These are phyloP conservation scores for Circinella umbellata DNA, from an alignment of 371 early-diverging fungal genomes.

Conservation along the genomic window DNA sequence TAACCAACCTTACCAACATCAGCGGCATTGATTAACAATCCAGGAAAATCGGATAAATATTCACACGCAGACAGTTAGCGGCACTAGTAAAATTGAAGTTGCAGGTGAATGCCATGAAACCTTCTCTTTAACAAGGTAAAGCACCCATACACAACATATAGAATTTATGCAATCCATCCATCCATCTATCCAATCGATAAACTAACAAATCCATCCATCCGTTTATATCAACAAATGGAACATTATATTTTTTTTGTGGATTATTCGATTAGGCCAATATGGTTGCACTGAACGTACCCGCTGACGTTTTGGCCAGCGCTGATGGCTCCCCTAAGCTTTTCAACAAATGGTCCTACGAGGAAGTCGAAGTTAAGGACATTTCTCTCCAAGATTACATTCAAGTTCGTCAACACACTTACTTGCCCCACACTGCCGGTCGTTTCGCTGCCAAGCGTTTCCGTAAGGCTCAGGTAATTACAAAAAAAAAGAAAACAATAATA, in stretches of 20 bases:
- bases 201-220: slow-evolving; percentile 12
- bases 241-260: background rate
- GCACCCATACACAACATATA: no score
- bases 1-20: no score
- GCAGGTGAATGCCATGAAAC: no score
- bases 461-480: slow-evolving; percentile 86
- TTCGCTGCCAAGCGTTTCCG: slow-evolving; percentile 98
- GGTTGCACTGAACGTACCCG: slow-evolving; percentile 70
- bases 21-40: no score
- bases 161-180: background rate
- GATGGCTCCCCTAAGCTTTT: slow-evolving; percentile 79
- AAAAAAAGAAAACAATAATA: background rate
- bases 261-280: slow-evolving; percentile 24
- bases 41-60: no score
- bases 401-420: slow-evolving; percentile 92
- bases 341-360: slow-evolving; percentile 96
- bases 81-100: no score
- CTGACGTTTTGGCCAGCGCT: slow-evolving; percentile 64
- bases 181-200: slow-evolving; percentile 6
- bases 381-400: slow-evolving; percentile 95
- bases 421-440: slow-evolving; percentile 99
- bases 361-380: slow-evolving; percentile 96
- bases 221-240: background rate
- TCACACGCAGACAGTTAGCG: no score
- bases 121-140: no score